Percentiles rank a stretch among this genome's conserved stretches.
phyloP scores from a whole-genome alignment of 257 asterid genomes.

The Thymus quinquecostatus region DNA sequence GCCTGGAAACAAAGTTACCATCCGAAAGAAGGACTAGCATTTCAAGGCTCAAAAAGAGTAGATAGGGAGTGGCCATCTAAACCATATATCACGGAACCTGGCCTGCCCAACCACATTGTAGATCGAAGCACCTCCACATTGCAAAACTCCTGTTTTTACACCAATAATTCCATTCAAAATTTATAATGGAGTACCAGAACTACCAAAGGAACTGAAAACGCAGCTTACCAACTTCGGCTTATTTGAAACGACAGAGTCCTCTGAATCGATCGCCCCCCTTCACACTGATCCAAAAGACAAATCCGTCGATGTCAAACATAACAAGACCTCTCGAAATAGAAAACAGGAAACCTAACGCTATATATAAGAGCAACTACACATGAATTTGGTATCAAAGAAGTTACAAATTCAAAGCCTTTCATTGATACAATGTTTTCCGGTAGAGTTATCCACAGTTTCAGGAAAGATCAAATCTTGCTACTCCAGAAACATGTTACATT shows the following conservation, averaged over 20 bases:
- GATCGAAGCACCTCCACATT: constrained; percentile 64
- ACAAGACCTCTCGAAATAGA: not conserved
- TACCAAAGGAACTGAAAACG: constrained; percentile 1
- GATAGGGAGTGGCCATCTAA: constrained; percentile 27
- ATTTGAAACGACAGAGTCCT: constrained; percentile 62
- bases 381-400: not conserved
- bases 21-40: constrained; percentile 24
- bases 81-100: constrained; percentile 52
- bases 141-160: constrained; percentile 54
- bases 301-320: constrained; percentile 10
- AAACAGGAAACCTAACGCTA: not conserved
- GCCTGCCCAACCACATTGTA: constrained; percentile 70
- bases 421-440: too few species aligned
- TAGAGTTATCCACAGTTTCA: not conserved
- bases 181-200: constrained; percentile 3
- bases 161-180: not conserved
- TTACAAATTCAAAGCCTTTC: too few species aligned
- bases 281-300: constrained; percentile 49
- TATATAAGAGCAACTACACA: not conserved
- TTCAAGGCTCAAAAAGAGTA: constrained; percentile 28
- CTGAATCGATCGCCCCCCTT: constrained; percentile 47
- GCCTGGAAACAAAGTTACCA: constrained; percentile 48
- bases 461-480: not conserved
- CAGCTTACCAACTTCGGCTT: constrained; percentile 47
- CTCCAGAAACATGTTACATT: not conserved